These are phyloP conservation scores for Bolboschoenus planiculmis DNA, from an alignment of 176 grass and related monocot genomes.

Conservation along the genomic window DNA sequence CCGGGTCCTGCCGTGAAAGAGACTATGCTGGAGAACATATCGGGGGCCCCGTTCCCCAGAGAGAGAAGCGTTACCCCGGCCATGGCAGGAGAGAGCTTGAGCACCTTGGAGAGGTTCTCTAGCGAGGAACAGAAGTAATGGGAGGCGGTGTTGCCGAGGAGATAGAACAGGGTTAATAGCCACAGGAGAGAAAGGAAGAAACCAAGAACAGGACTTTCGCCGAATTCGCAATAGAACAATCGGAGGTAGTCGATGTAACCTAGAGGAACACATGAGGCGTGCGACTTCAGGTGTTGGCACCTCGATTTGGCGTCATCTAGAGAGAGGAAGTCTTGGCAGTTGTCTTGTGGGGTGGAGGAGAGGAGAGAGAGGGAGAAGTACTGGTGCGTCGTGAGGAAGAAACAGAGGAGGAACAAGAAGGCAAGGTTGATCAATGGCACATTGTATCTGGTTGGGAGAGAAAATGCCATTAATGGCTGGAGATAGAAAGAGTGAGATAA, in stretches of 20 bases:
- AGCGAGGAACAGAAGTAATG: slow-evolving; percentile 67
- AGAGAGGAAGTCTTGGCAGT: slow-evolving; percentile 31
- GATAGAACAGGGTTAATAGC: slow-evolving; percentile 74
- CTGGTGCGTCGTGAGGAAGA: neutral
- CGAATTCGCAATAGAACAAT: slow-evolving; percentile 54
- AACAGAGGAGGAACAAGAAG: slow-evolving; percentile 28
- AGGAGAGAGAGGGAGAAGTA: neutral
- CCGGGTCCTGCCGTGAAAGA: slow-evolving; percentile 46
- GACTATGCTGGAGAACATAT: slow-evolving; percentile 77
- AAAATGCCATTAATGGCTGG: slow-evolving; percentile 34
- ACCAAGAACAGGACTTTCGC: slow-evolving; percentile 28
- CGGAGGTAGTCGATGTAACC: slow-evolving; percentile 67
- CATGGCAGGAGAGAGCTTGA: slow-evolving; percentile 55
- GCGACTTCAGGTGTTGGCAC: slow-evolving; percentile 42
- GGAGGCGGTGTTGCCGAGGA: slow-evolving; percentile 80
- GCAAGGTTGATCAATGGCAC: slow-evolving; percentile 24
- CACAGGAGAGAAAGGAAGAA: slow-evolving; percentile 30
- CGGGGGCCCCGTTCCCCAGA: slow-evolving; percentile 70
- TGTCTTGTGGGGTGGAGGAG: neutral
- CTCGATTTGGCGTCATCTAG: slow-evolving; percentile 17
- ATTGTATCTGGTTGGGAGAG: slow-evolving; percentile 26
- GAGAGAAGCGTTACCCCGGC: slow-evolving; percentile 77
- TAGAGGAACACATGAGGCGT: slow-evolving; percentile 33
- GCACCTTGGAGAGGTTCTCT: slow-evolving; percentile 36
- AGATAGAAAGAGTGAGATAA: neutral